These are phyloP conservation scores for Xylogone sp. DNA, from an alignment of 2,329 filamentous ascomycete genomes.

Conservation along the genomic window DNA sequence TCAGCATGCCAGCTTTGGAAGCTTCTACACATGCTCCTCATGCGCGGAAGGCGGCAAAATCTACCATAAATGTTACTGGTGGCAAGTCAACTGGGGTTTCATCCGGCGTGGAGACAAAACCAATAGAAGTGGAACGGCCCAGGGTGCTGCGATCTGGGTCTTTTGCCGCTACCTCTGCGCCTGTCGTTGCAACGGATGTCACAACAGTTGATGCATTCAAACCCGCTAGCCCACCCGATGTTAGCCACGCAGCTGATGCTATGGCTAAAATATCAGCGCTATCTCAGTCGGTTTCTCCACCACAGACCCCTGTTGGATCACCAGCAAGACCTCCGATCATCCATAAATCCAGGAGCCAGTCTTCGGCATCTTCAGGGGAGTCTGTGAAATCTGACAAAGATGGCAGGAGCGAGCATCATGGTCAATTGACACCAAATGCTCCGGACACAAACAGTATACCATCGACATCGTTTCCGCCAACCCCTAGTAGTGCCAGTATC, in stretches of 20 bases:
- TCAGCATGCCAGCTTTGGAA: conserved; percentile 45
- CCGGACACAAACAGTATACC: conserved; percentile 8
- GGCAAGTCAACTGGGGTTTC: conserved; percentile 39
- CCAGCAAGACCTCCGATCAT: conserved; percentile 35
- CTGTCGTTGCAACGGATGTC: conserved; percentile 64
- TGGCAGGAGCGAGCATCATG: conserved; percentile 27
- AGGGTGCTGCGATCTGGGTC: conserved; percentile 58
- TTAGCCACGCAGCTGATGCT: conserved; percentile 55
- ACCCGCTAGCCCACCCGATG: conserved; percentile 49
- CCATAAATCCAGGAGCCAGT: conserved; percentile 41
- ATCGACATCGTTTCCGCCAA: conserved; percentile 19
- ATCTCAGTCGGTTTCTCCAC: conserved; percentile 51
- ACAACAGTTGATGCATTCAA: conserved; percentile 63
- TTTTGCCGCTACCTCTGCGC: conserved; percentile 58
- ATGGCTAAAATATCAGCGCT: conserved; percentile 67
- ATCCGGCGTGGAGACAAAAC: conserved; percentile 44
- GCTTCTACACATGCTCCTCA: conserved; percentile 38
- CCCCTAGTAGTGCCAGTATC: conserved; percentile 30
- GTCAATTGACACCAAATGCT: conserved; percentile 15
- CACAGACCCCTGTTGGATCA: conserved; percentile 41
- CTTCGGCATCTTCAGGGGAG: conserved; percentile 46
- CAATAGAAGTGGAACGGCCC: conserved; percentile 39
- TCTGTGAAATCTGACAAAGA: conserved; percentile 36
- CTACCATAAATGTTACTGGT: conserved; percentile 19
- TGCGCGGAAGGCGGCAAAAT: conserved; percentile 39